phyloP scores from a whole-genome alignment of 768 basidiomycete species.

The Gymnopilus dilepis region DNA sequence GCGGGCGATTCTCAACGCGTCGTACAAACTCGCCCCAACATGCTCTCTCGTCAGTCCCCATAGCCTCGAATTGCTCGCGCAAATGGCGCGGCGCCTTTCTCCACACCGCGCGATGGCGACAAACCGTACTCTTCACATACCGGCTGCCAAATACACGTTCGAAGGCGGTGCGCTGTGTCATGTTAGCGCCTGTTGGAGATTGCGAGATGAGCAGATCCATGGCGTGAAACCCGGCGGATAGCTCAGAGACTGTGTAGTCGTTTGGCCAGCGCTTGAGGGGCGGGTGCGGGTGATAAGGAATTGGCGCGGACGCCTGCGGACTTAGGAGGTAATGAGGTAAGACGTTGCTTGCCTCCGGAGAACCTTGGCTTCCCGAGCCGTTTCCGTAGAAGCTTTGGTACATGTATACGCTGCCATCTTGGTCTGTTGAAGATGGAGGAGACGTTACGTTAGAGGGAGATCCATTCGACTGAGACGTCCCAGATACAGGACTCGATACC shows the following conservation, averaged over 20 bases:
- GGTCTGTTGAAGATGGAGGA: slow-evolving; percentile 19
- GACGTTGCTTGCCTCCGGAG: slow-evolving; percentile 19
- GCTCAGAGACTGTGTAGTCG: slow-evolving; percentile 72
- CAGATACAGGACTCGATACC: slow-evolving; percentile 24
- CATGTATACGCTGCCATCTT: slow-evolving; percentile 27
- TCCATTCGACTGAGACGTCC: slow-evolving; percentile 20
- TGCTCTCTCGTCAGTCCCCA: slow-evolving; percentile 60
- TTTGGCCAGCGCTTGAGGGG: slow-evolving; percentile 79
- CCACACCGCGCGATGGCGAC: slow-evolving; percentile 74
- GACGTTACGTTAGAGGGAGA: slow-evolving; percentile 15
- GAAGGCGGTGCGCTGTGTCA: slow-evolving; percentile 71
- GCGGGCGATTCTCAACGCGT: slow-evolving; percentile 57
- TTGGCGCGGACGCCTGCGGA: slow-evolving; percentile 34
- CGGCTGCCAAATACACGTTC: slow-evolving; percentile 73
- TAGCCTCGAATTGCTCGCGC: slow-evolving; percentile 56
- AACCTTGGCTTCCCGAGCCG: slow-evolving; percentile 14
- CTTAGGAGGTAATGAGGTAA: slow-evolving; percentile 33
- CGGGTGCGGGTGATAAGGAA: slow-evolving; percentile 62
- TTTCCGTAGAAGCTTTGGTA: slow-evolving; percentile 27
- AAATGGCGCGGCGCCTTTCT: slow-evolving; percentile 55
- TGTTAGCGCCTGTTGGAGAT: slow-evolving; percentile 41
- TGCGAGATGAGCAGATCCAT: slow-evolving; percentile 49
- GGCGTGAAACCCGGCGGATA: slow-evolving; percentile 62
- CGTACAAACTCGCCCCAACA: slow-evolving; percentile 76
- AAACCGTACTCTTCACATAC: slow-evolving; percentile 77